A percentile compares a stretch with the other conserved stretches of the same genome.
Conservation (phyloP, 805 yeast species). For the Ogataea degrootiae region DNA sequence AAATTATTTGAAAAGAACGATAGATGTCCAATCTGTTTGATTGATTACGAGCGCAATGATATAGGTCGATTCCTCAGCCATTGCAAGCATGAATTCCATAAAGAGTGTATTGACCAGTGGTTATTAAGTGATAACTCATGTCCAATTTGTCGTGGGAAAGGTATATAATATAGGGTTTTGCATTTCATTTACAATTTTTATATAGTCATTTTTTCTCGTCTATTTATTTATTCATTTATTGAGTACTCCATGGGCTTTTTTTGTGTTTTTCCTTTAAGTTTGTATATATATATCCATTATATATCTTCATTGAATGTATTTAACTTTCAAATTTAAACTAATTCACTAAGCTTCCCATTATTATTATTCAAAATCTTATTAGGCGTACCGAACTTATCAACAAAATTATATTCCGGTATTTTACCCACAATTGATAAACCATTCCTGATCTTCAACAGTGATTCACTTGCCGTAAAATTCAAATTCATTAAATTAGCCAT, state of each 20-base stretch:
- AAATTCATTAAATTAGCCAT: conserved; percentile 39
- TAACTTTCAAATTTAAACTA: conserved; percentile 7
- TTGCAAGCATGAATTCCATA: conserved; percentile 52
- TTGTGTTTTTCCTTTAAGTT: not conserved
- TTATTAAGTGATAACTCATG: conserved; percentile 47
- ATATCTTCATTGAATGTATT: not conserved
- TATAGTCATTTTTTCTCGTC: not conserved
- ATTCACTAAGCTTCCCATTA: conserved; percentile 14
- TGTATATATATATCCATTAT: not conserved
- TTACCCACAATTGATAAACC: conserved; percentile 10
- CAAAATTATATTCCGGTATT: conserved; percentile 9
- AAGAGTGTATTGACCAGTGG: conserved; percentile 57
- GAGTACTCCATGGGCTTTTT: not conserved
- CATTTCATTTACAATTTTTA: not conserved
- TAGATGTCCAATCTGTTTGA: conserved; percentile 49
- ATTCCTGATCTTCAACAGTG: conserved; percentile 25
- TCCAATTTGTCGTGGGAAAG: conserved; percentile 51
- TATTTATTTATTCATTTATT: not conserved
- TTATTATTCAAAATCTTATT: conserved; percentile 21
- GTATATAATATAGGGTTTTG: conserved; percentile 17
- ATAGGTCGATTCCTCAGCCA: conserved; percentile 36
- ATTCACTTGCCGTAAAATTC: conserved; percentile 33
- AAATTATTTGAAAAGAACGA: conserved; percentile 24
- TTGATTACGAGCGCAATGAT: conserved; percentile 44
- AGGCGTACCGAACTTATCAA: conserved; percentile 12